Evolutionary conservation across 2,329 filamentous ascomycete genomes (phyloP), one percentile per base, ranked within the genome.

Genomic region (Fusarium torreyae): DNA sequence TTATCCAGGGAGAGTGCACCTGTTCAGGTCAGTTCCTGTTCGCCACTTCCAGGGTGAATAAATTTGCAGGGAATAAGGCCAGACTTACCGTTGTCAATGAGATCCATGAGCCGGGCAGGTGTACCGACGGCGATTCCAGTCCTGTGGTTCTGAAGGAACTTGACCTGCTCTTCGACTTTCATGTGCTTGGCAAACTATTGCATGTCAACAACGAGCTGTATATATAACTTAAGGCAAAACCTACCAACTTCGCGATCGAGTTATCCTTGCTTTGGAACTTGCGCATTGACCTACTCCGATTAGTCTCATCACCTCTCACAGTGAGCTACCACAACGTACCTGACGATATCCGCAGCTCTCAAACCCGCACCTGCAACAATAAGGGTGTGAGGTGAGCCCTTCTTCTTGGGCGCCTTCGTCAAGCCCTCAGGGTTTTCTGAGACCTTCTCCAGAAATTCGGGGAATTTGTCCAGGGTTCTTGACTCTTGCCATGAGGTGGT

Each of bases 71-170:
- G n/a, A 4, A 5, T 5, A 5, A 11, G 9, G 5, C 11, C 7
- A n/a, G 7, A 74, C 86, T 76, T 82, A 91, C 92, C 93, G 68
- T 94, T 89, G 39, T 97, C 91, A 34, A 97, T 87, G 64, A 99
- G 81, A 74, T 97, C 94, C 53, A 88, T 89, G 40, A 99, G 81
- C 48, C 96, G 87, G 49, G 92, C 88, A 7, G 96, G 95, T 7
- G 96, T 99, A 5, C 96, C 96, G 15, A 98, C 93, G 4, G 92
- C 94, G 68, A 98, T 92, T 28, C 94, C 93, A 14, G 94, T 93
- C 65, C 91, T 90, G 70, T 81, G 84, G 55, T 81, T 85, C 74
- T 92, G 86, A 42, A 97, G 88, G 76, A 92, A 92, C 62, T 91
- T 86, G 53, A 94, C 89, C 34, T 94, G 92, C 74, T 98, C 95